Evolutionary conservation across 768 basidiomycete species (phyloP).

Genomic region (Leccinellum luteum): DNA sequence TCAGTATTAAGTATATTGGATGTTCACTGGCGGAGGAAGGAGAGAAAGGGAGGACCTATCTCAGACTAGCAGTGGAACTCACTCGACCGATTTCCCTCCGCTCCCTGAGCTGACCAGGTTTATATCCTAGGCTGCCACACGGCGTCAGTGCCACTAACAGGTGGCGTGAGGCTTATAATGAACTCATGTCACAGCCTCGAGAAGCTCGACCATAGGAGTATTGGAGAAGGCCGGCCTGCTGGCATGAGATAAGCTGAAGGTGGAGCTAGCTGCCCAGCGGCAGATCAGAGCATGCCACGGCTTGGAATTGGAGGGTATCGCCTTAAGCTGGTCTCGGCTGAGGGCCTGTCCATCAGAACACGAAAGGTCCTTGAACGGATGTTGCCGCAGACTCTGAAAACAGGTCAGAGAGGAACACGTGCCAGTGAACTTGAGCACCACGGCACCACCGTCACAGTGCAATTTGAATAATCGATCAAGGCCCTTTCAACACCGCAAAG

Average conservation of each 20-base stretch:
- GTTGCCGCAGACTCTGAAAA: not conserved
- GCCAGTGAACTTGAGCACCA: not conserved
- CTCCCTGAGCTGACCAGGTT: slow-evolving; percentile 1
- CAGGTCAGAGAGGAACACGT: not conserved
- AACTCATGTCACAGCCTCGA: slow-evolving; percentile 23
- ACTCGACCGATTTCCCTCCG: slow-evolving; percentile 5
- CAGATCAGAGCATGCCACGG: slow-evolving; percentile 1
- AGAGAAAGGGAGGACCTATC: not conserved
- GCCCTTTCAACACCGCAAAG: not conserved
- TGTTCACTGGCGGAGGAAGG: not conserved
- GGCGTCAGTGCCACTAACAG: slow-evolving; percentile 27
- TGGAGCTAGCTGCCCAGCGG: slow-evolving; percentile 9
- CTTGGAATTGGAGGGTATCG: not conserved
- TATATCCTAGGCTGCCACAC: slow-evolving; percentile 27
- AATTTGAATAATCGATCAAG: slow-evolving; percentile 13
- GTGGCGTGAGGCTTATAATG: slow-evolving; percentile 14
- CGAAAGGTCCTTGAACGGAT: slow-evolving; percentile 4
- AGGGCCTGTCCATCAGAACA: not conserved
- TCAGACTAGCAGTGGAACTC: slow-evolving; percentile 11
- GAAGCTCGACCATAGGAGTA: slow-evolving; percentile 18
- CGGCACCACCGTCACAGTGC: slow-evolving; percentile 8
- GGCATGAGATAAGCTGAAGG: not conserved
- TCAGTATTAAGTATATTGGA: not conserved
- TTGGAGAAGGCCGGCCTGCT: slow-evolving; percentile 4
- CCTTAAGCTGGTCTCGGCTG: not conserved